Base-by-base conservation (phyloP, 345 rosid genomes). In the Corchorus capsularis region DNA sequence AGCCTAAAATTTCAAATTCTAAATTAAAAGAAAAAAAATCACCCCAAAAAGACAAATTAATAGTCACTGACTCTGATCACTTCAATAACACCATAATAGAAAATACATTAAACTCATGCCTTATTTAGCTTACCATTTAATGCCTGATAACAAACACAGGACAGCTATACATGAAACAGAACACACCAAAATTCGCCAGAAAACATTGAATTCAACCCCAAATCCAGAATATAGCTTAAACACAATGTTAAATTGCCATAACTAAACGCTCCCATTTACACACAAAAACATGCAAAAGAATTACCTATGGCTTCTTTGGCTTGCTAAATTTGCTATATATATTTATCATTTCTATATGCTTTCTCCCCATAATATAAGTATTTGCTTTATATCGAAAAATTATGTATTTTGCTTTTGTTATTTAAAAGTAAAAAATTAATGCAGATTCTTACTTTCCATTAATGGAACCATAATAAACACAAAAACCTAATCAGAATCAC, bases 1-100 rank as follows among this genome's bases (percentile, higher is more conserved):
- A 13, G 43, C 37, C 47, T 66, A 54, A 37, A 52, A 69, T 32
- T 66, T 35, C 52, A 46, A 69, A 62, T 76, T 39, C 57, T 14
- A 65, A 27, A 47, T 63, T 6, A n/a, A n/a, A 19, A 13, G 14
- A 61, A 61, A 27, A 34, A 15, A 37, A 57, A 32, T 8, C 15
- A 74, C 67, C 57, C 22, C 19, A 75, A 68, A 49, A 9, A 64
- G 5, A 15, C 32, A 73, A 12, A 61, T 39, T 9, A 34, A 54
- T 60, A 63, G 4, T 34, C 39, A 43, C 1, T 52, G 17, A 47
- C 47, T 37, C 46, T 27, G 43, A 63, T 8, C n/a, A 73, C 54
- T 32, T 68, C 57, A 49, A 46, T 55, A 52, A 9, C 52, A 69
- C 10, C 46, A 69, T 45, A 52, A 69, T 5, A 6, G 46, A 35